phyloP scores from a whole-genome alignment of 2,329 filamentous ascomycete genomes.

The Epichloe typhina region DNA sequence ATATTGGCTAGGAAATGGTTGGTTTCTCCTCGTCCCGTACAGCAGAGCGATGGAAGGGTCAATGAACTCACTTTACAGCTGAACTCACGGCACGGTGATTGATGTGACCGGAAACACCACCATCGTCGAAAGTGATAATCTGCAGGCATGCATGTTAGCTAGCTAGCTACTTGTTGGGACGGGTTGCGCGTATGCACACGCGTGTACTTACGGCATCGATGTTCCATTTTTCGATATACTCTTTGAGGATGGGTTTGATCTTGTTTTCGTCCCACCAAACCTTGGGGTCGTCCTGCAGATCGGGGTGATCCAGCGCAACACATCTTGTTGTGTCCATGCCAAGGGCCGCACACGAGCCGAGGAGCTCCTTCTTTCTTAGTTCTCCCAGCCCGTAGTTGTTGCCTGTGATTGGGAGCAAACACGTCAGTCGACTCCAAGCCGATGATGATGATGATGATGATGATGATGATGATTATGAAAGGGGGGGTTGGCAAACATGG shows the following conservation, averaged over 20 bases:
- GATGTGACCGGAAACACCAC: constrained; percentile 25
- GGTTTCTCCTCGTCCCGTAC: neutral
- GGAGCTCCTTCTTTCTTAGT: constrained; percentile 14
- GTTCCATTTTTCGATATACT: constrained; percentile 23
- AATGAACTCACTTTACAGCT: constrained; percentile 20
- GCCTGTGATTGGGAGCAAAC: constrained; percentile 6
- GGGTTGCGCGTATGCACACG: neutral
- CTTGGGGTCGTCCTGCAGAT: constrained; percentile 24
- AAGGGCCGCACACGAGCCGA: constrained; percentile 17
- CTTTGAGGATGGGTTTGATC: constrained; percentile 18
- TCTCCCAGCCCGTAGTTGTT: constrained; percentile 21
- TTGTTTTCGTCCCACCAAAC: constrained; percentile 24
- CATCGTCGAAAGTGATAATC: constrained; percentile 28
- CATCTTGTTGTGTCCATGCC: constrained; percentile 17
- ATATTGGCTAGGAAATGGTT: constrained; percentile 13
- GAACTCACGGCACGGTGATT: constrained; percentile 27
- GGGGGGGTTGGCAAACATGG: neutral
- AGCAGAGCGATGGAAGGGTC: no score
- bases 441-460: neutral
- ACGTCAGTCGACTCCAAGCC: neutral
- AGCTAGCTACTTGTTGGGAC: neutral
- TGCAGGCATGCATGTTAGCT: constrained; percentile 6
- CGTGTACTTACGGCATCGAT: constrained; percentile 19
- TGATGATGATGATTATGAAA: no score
- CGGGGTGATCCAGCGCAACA: constrained; percentile 19